These are phyloP conservation scores for Sporothrix inflata DNA, from an alignment of 2,329 filamentous ascomycete genomes.

Conservation along the genomic window DNA sequence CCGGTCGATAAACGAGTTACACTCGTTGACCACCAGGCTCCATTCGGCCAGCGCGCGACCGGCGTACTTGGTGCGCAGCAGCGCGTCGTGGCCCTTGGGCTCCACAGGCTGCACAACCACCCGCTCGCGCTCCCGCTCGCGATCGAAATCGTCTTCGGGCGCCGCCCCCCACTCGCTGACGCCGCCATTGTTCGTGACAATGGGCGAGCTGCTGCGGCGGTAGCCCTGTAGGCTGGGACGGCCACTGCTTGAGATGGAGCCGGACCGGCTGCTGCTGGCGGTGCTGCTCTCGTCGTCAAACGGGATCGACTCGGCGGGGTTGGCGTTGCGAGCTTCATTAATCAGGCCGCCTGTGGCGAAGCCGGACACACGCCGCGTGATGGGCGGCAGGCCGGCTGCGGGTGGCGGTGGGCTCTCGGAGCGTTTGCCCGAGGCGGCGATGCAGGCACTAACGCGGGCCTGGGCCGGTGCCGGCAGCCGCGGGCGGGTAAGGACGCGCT, in stretches of 20 bases:
- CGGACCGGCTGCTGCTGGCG: conserved; percentile 29
- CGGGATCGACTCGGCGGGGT: conserved; percentile 31
- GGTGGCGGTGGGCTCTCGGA: conserved; percentile 47
- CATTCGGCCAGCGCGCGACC: conserved; percentile 79
- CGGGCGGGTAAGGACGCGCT: conserved; percentile 68
- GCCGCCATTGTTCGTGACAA: neutral
- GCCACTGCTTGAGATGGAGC: conserved; percentile 28
- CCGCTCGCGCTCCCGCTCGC: conserved; percentile 35
- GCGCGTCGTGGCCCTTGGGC: conserved; percentile 49
- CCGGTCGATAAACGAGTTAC: conserved; percentile 79
- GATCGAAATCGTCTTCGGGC: conserved; percentile 28
- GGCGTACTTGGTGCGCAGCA: conserved; percentile 60
- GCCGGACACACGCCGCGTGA: conserved; percentile 54
- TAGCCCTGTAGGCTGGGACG: conserved; percentile 13
- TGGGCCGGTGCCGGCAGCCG: conserved; percentile 73
- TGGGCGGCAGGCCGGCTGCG: conserved; percentile 46
- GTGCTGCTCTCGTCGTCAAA: conserved; percentile 28
- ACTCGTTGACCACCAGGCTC: conserved; percentile 74
- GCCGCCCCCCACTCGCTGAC: conserved; percentile 19
- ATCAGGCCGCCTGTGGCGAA: conserved; percentile 51
- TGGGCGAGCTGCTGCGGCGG: conserved; percentile 19
- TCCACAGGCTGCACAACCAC: conserved; percentile 48
- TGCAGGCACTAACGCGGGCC: conserved; percentile 55
- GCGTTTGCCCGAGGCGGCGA: conserved; percentile 36
- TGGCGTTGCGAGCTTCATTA: conserved; percentile 56